A percentile compares a stretch with the other conserved stretches of the same genome.
These are phyloP conservation scores for Symbiodinium pilosum DNA, from an alignment of 73 alveolate genomes.

Conservation along the genomic window DNA sequence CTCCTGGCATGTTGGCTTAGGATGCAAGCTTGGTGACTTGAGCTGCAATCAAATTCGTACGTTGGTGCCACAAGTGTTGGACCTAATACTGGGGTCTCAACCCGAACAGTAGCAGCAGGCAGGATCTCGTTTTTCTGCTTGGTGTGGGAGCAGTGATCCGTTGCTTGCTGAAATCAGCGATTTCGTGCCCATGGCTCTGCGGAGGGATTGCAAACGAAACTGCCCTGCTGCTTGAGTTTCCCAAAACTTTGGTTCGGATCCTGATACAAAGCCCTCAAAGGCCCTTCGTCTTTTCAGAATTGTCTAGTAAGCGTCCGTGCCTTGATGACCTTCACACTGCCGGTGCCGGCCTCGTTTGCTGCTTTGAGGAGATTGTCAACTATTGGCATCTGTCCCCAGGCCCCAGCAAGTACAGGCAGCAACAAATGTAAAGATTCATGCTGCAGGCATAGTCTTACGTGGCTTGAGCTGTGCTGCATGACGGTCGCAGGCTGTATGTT, in stretches of 20 bases:
- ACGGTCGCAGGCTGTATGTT: too few species aligned
- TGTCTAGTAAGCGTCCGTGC: neutral
- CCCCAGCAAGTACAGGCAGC: neutral
- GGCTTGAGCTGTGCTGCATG: too few species aligned
- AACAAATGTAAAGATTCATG: neutral
- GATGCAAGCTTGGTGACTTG: too few species aligned
- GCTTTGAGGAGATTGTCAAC: neutral
- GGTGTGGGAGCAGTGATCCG: too few species aligned
- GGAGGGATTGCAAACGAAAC: neutral
- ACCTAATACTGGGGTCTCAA: too few species aligned
- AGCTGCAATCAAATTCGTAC: too few species aligned
- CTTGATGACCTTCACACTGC: slow-evolving; percentile 10
- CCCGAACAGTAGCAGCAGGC: too few species aligned
- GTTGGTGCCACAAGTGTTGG: too few species aligned
- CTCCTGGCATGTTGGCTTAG: neutral
- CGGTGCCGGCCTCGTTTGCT: neutral
- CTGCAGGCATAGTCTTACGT: neutral
- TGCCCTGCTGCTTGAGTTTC: neutral
- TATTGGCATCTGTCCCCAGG: neutral
- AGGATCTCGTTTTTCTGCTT: neutral
- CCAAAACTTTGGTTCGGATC: neutral
- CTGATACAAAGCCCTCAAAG: too few species aligned
- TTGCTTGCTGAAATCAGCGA: too few species aligned
- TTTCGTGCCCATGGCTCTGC: too few species aligned
- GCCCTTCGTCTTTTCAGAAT: too few species aligned